Evolutionary conservation across 352 stramenopile species (phyloP), one percentile per base, ranked within the genome.

Genomic region (Thraustochytrium striatum): DNA sequence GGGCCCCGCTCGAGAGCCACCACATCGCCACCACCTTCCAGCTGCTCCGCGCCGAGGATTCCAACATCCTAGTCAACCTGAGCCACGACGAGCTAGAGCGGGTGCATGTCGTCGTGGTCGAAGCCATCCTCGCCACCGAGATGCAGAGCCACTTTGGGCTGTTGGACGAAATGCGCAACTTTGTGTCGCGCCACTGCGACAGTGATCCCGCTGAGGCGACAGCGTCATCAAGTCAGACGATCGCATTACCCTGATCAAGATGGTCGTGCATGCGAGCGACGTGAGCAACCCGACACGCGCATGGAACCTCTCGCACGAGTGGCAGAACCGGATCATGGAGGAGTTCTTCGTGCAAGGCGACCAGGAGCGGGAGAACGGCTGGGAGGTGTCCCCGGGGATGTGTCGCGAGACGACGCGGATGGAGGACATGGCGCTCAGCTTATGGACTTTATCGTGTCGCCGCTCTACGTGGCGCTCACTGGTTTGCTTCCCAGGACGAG

Each of bases 1-100:
- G 89, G 69, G 91, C 87, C 0, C 89, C 94, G 32, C 85, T 95
- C 7, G 90, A 95, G 83, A 95, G 93, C 79, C 92, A 94, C 86
- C 90, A 94, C 59, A 87, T 94, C 19, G 89, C 91, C 5, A 80
- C 65, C 19, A 28, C 44, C 36, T 83, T 81, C 52, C 33, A 3
- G 2, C 13, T 83, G 13, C 16, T 83, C 9, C 16, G 52, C 19
- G 25, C 25, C 19, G 21, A 36, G 25, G 38, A 28, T 11, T 36
- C 39, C 21, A 79, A 78, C 52, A 50, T 81, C 3, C 30, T 83
- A 7, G 21, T 21, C 47, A 43, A 36, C 21, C 30, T 82, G n/a
- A 21, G 35, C 38, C 32, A 32, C 0, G 21, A 13, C 0, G 9
- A 79, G 19, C 28, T n/a, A 2, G 11, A n/a, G 9, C 57, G 52